A percentile compares a stretch with the other conserved stretches of the same genome.
Evolutionary conservation across 169 alveolate genomes (phyloP).

Genomic region (Plasmodium chabaudi): DNA sequence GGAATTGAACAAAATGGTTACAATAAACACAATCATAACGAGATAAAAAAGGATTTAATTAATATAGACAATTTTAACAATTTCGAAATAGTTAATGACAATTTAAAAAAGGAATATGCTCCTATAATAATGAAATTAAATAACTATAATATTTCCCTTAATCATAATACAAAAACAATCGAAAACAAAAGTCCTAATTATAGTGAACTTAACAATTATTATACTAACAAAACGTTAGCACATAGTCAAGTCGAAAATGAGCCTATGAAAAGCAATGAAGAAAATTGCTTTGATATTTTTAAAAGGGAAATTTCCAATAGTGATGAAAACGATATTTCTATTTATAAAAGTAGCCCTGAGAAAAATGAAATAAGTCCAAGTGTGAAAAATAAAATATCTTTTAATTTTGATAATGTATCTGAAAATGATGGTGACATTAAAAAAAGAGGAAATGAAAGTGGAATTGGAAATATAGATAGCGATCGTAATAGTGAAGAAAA

Average conservation of each 20-base stretch:
- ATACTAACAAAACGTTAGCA: no score
- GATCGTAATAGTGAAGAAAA: background rate
- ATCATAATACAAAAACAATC: no score
- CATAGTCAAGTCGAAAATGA: background rate
- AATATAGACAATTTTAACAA: background rate
- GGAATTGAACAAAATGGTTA: background rate
- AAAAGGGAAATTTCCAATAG: background rate
- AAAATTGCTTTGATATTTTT: background rate
- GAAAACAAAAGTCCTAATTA: no score
- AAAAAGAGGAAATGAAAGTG: background rate
- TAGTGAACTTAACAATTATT: no score
- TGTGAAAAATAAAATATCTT: background rate
- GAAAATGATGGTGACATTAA: background rate
- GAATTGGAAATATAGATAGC: background rate
- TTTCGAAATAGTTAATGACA: background rate
- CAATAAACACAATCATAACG: background rate
- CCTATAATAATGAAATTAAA: no score
- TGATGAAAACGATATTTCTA: background rate
- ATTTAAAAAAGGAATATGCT: background rate
- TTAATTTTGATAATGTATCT: background rate
- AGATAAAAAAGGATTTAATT: background rate
- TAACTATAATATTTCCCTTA: no score
- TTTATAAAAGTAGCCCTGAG: background rate
- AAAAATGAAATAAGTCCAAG: background rate
- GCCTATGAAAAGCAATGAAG: conserved; percentile 1